phyloP scores from a whole-genome alignment of 1,139 yeast genomes.

The Neolecta irregularis region DNA sequence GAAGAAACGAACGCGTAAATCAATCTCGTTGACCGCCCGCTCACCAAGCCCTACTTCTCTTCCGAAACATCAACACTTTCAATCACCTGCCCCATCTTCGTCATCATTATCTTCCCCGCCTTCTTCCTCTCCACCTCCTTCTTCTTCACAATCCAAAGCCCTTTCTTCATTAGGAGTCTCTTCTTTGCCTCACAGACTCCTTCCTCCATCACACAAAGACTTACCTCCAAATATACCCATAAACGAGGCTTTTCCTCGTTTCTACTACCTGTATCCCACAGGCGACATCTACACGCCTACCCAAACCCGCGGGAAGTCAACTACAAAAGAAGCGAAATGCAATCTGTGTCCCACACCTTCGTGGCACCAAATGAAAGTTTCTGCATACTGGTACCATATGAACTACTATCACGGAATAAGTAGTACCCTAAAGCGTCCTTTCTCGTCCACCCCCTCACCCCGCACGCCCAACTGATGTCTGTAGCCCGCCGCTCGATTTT shows the following conservation, averaged over 20 bases:
- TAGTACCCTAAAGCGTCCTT: constrained; percentile 11
- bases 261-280: constrained; percentile 1
- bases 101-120: background rate
- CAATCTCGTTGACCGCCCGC: background rate
- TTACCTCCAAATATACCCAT: constrained; percentile 4
- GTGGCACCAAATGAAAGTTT: constrained; percentile 6
- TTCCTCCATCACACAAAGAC: background rate
- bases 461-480: constrained; percentile 6
- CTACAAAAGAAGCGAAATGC: constrained; percentile 6
- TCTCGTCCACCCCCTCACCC: constrained; percentile 14
- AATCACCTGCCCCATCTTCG: constrained; percentile 1
- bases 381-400: constrained; percentile 14
- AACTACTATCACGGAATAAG: constrained; percentile 15
- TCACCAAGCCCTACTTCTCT: background rate
- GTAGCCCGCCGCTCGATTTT: background rate
- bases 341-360: background rate
- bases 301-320: constrained; percentile 6
- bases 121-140: background rate
- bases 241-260: constrained; percentile 3
- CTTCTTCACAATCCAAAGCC: constrained; percentile 1
- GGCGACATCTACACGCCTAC: constrained; percentile 9
- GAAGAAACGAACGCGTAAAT: constrained; percentile 13
- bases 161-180: too few species aligned
- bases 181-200: too few species aligned
- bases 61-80: background rate